Base-by-base conservation (phyloP, 2,329 filamentous ascomycete genomes). In the Fonsecaea multimorphosa region DNA sequence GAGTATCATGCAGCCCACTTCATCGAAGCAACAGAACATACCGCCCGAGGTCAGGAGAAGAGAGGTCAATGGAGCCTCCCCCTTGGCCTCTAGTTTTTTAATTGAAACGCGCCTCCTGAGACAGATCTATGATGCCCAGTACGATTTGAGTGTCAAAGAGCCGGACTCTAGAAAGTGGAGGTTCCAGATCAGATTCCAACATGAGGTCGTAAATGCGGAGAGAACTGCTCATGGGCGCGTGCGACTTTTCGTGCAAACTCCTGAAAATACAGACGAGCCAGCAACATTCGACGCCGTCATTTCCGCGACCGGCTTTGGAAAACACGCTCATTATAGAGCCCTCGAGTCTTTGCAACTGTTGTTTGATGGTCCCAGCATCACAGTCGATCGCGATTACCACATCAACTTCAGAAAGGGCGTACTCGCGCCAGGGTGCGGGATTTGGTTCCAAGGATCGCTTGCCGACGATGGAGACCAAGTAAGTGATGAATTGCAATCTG, bases 251-350 rank as follows among this genome's bases (percentile, higher is more conserved):
- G 36, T 64, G 16, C 58, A 60, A 27, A 27, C 2, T 34, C 44
- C 29, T 11, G 54, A 59, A 44, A 22, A 61, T 27, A 4, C 7
- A 36, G 3, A 29, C 19, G 19, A 49, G 16, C 16, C 32, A 7
- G 51, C 52, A n/a, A 44, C 53, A 11, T 69, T 68, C 51, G 68
- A 71, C 53, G 40, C 67, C 53, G 63, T 72, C 38, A 70, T 72
- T 52, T 40, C 63, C 7, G 66, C 70, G 27, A 70, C 70, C 27
- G 68, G 70, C 11, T 69, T 63, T 51, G 61, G 36, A 7, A 38
- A 58, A 49, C 46, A 29, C 38, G 68, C 56, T 4, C 61, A 68
- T 29, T 19, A 63, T 52, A 31, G 52, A 31, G 38, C 66, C 22
- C n/a, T 68, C 56, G n/a, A 38, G 12, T 61, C 56, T 16, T 52